Evolutionary conservation across 805 yeast species (phyloP).

Genomic region (Yamadazyma sp.): DNA sequence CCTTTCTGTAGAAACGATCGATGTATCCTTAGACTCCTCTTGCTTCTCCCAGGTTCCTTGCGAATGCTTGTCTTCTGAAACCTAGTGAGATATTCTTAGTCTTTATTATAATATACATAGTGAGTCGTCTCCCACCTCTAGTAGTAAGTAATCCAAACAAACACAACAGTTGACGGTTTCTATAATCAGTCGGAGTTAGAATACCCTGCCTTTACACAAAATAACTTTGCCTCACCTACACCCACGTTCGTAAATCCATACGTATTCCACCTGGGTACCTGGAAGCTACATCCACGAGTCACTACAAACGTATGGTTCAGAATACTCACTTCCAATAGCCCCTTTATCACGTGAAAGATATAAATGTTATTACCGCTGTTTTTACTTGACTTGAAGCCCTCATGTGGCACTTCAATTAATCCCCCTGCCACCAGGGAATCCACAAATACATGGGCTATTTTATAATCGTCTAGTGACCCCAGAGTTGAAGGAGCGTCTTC

Average conservation of each 20-base stretch:
- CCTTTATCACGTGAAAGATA: slow-evolving; percentile 72
- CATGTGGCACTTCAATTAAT: slow-evolving; percentile 60
- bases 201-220: slow-evolving; percentile 73
- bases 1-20: no score
- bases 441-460: slow-evolving; percentile 64
- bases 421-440: slow-evolving; percentile 71
- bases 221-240: slow-evolving; percentile 55
- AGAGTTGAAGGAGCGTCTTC: slow-evolving; percentile 31
- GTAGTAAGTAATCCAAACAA: no score
- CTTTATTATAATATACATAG: no score
- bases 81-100: no score
- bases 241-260: slow-evolving; percentile 70
- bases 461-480: slow-evolving; percentile 44
- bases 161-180: no score
- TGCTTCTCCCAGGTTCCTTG: no score
- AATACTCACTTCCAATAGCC: slow-evolving; percentile 66
- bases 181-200: no score
- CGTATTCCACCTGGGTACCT: slow-evolving; percentile 74
- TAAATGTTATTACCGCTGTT: slow-evolving; percentile 66
- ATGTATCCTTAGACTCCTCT: no score
- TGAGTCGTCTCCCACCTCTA: no score
- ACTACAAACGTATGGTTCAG: slow-evolving; percentile 59
- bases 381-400: slow-evolving; percentile 59
- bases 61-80: no score
- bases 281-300: slow-evolving; percentile 73